Evolutionary conservation across 768 basidiomycete species (phyloP).

Genomic region (Tylopilus vinaceipallidus): DNA sequence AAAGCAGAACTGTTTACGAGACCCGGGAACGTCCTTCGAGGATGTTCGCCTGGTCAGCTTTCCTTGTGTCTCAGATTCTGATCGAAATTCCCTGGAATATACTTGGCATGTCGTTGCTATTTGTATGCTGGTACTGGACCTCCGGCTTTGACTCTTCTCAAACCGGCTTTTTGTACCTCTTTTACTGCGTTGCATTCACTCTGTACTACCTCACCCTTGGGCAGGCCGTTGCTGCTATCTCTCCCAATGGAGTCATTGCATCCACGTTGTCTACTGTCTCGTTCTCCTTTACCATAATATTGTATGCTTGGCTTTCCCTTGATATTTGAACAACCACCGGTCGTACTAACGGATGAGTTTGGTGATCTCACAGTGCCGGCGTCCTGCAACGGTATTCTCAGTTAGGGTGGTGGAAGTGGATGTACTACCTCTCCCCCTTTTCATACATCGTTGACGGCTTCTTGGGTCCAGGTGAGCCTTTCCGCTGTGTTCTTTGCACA

Average conservation of each 20-base stretch:
- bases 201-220: slow-evolving; percentile 45
- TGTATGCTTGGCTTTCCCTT: slow-evolving; percentile 29
- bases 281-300: slow-evolving; percentile 42
- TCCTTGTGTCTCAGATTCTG: slow-evolving; percentile 51
- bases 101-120: slow-evolving; percentile 41
- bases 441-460: slow-evolving; percentile 51
- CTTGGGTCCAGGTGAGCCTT: slow-evolving; percentile 26
- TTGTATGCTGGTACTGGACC: slow-evolving; percentile 50
- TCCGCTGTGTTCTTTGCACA: too few species aligned
- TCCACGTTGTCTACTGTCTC: slow-evolving; percentile 37
- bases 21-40: slow-evolving; percentile 60
- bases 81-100: slow-evolving; percentile 47
- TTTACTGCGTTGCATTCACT: slow-evolving; percentile 38
- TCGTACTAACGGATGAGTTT: not conserved
- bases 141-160: slow-evolving; percentile 39
- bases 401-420: slow-evolving; percentile 32
- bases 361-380: slow-evolving; percentile 36
- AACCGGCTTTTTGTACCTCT: slow-evolving; percentile 40
- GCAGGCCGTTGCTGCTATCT: slow-evolving; percentile 41
- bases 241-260: slow-evolving; percentile 41
- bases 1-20: slow-evolving; percentile 55
- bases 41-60: slow-evolving; percentile 62
- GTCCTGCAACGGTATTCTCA: slow-evolving; percentile 45
- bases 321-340: not conserved
- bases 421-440: slow-evolving; percentile 47